These are phyloP conservation scores for Phytophthora ohioensis DNA, from an alignment of 352 stramenopile species.

Conservation along the genomic window DNA sequence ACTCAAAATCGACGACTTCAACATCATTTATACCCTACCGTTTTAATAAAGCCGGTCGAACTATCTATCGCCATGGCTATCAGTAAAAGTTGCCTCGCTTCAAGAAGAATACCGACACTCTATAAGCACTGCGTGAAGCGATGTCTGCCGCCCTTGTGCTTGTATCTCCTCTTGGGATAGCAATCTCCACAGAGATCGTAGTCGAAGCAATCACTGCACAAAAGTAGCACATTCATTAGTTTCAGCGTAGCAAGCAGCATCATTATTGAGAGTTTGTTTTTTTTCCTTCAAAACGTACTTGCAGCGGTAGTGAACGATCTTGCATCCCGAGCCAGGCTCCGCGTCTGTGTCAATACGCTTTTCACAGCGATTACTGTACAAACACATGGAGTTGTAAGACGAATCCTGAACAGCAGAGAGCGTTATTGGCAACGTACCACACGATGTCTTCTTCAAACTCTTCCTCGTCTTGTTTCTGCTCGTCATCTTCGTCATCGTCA, in stretches of 20 bases:
- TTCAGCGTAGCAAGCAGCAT: background rate
- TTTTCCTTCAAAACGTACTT: conserved; percentile 29
- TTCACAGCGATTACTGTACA: conserved; percentile 46
- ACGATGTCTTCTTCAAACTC: conserved; percentile 54
- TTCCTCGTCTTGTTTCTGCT: conserved; percentile 27
- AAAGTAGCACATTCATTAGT: conserved; percentile 13
- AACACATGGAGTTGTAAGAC: conserved; percentile 4
- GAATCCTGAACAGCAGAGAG: background rate
- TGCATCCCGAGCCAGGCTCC: conserved; percentile 24
- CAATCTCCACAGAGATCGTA: conserved; percentile 74
- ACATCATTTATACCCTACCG: conserved; percentile 2
- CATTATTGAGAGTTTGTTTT: background rate
- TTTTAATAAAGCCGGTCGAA: conserved; percentile 4
- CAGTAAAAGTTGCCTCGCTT: conserved; percentile 12
- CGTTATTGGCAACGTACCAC: conserved; percentile 43
- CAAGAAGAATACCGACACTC: conserved; percentile 21
- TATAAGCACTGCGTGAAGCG: conserved; percentile 53
- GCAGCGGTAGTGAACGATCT: conserved; percentile 47
- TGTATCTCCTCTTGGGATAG: conserved; percentile 47
- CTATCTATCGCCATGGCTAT: conserved; percentile 22
- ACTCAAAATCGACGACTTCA: conserved; percentile 1
- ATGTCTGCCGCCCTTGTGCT: conserved; percentile 50
- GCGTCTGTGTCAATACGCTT: conserved; percentile 41
- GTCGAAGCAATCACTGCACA: conserved; percentile 74
- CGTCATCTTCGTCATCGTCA: conserved; percentile 21